phyloP scores from a whole-genome alignment of 1,139 yeast genomes.

The Torulaspora globosa region DNA sequence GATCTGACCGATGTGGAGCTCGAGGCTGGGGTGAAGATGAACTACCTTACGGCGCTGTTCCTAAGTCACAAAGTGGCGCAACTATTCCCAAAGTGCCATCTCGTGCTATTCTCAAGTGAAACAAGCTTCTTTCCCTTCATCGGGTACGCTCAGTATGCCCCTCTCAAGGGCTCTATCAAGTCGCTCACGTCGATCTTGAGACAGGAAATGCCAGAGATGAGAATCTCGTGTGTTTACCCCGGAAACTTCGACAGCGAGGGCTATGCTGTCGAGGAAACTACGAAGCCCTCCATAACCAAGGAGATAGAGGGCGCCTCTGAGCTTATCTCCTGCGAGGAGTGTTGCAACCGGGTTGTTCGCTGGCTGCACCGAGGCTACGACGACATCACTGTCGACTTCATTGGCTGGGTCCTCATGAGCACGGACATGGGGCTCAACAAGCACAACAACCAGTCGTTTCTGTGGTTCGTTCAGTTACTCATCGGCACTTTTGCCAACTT shows the following conservation, averaged over 20 bases:
- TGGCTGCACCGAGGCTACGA: conserved; percentile 63
- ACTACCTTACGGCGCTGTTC: conserved; percentile 70
- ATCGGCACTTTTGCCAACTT: conserved; percentile 34
- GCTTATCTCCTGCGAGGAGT: conserved; percentile 63
- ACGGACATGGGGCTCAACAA: conserved; percentile 56
- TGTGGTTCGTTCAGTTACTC: conserved; percentile 50
- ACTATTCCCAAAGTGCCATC: conserved; percentile 40
- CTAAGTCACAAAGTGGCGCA: conserved; percentile 58
- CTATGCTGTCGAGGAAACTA: conserved; percentile 67
- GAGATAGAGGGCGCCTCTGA: conserved; percentile 79
- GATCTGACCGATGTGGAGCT: conserved; percentile 62
- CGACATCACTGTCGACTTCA: conserved; percentile 72
- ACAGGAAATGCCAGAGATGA: conserved; percentile 67
- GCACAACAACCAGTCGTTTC: conserved; percentile 54
- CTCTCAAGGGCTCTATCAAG: conserved; percentile 77
- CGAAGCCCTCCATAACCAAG: conserved; percentile 82
- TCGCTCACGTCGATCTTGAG: conserved; percentile 71
- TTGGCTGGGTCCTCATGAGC: conserved; percentile 78
- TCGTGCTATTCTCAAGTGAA: conserved; percentile 75
- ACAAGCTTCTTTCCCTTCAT: conserved; percentile 82
- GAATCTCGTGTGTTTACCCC: conserved; percentile 67
- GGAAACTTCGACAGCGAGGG: conserved; percentile 94
- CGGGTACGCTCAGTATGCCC: conserved; percentile 89
- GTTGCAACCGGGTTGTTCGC: conserved; percentile 59
- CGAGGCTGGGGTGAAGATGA: conserved; percentile 56